Conservation (phyloP, 257 asterid genomes). For the Capsicum baccatum region DNA sequence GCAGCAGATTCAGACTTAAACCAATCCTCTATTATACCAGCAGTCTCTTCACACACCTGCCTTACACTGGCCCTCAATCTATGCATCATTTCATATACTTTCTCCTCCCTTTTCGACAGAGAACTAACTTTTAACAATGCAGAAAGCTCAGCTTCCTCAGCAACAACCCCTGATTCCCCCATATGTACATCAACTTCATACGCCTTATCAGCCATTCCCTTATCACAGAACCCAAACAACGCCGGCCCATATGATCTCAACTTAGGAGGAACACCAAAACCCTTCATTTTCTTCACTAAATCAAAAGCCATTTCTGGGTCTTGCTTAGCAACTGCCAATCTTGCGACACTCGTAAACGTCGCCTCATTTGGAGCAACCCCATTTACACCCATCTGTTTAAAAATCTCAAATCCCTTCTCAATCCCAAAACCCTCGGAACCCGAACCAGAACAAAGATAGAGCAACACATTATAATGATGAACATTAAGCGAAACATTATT, state of each 20-base stretch:
- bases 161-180: conserved; percentile 62
- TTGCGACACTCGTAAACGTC: conserved; percentile 84
- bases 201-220: conserved; percentile 74
- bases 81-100: conserved; percentile 88
- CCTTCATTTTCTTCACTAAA: conserved; percentile 78
- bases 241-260: conserved; percentile 95
- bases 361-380: conserved; percentile 84
- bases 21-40: conserved; percentile 67
- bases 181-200: conserved; percentile 86
- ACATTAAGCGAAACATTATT: conserved; percentile 53
- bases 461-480: conserved; percentile 76
- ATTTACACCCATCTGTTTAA: conserved; percentile 67
- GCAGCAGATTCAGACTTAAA: conserved; percentile 66
- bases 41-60: conserved; percentile 90
- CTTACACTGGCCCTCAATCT: conserved; percentile 82
- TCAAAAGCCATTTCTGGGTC: conserved; percentile 88
- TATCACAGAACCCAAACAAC: conserved; percentile 73
- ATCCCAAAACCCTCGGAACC: conserved; percentile 42
- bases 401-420: conserved; percentile 79
- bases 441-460: conserved; percentile 62
- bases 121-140: conserved; percentile 78
- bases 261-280: conserved; percentile 64
- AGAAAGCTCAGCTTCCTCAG: conserved; percentile 87
- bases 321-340: conserved; percentile 82
- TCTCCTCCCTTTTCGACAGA: conserved; percentile 54